Base-by-base conservation (phyloP, 2,329 filamentous ascomycete genomes). In the Orbilia oligospora region DNA sequence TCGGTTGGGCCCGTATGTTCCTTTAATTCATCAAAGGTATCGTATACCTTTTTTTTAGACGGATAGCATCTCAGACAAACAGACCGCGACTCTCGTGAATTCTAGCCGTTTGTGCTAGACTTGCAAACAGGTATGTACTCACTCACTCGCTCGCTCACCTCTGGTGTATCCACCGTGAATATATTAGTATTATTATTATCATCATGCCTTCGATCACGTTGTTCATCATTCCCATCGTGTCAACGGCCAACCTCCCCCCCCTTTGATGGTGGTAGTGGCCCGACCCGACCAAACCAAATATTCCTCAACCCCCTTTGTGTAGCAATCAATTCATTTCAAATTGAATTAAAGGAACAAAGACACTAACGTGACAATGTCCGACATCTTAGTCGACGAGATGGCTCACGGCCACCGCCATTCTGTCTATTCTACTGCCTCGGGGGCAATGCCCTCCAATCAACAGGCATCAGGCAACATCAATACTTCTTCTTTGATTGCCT, bases 401-500 rank as follows among this genome's bases (percentile, higher is more conserved):
- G 86, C 89, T 67, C 80, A 81, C 56, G 73, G 76, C 81, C 89
- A 88, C 84, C 84, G 83, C 79, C 87, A 89, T 83, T 92, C 90
- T 81, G 90, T 91, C 87, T 92, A 91, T 83, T 92, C 90, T 81
- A 86, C 90, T 83, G 87, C 87, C 81, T 91, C 90, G 81, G 89
- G 81, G 51, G 68, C 82, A 89, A 90, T 87, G 44, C 88, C 89
- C 79, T 81, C 80, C 65, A 82, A 81, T 83, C 85, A 81, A 81
- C 89, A 89, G 81, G 88, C 88, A 84, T 90, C 89, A 27, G 86
- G 88, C 69, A 90, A 89, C 83, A 91, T 89, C 55, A 88, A 85
- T 76, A 84, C 92, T 80, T 97, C 94, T 0, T 97, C 94, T 0
- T 89, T 98, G 56, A 89, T 99, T 71, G 98, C 98, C 85, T 90